Conservation (phyloP, 1,284 basidiomycete species). For the Kalmanozyma brasiliensis region DNA sequence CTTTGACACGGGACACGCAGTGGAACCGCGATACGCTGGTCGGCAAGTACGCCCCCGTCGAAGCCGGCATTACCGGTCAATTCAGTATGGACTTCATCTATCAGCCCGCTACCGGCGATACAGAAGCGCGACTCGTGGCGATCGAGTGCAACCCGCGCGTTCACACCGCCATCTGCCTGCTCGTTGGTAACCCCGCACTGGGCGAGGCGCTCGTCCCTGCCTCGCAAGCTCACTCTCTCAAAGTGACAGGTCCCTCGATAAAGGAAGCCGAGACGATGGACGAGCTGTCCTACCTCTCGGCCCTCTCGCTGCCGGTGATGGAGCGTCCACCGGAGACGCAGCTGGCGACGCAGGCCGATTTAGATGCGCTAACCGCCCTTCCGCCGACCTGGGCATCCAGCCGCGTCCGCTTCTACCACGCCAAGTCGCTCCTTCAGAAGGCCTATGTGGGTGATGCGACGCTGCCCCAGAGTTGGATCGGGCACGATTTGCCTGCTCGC, state of each 20-base stretch:
- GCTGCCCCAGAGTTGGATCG: conserved; percentile 67
- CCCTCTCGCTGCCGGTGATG: conserved; percentile 37
- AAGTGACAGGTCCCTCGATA: background rate
- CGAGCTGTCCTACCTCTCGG: conserved; percentile 35
- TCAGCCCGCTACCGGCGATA: conserved; percentile 53
- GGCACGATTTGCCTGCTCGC: conserved; percentile 68
- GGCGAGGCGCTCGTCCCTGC: conserved; percentile 36
- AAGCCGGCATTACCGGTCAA: conserved; percentile 67
- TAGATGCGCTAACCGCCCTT: conserved; percentile 5
- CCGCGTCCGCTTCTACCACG: conserved; percentile 23
- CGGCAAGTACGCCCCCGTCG: conserved; percentile 18
- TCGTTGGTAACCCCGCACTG: conserved; percentile 51
- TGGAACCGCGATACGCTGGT: conserved; percentile 37
- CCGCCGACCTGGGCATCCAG: conserved; percentile 39
- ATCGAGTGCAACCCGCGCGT: conserved; percentile 70
- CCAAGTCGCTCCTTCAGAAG: conserved; percentile 41
- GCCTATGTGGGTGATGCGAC: conserved; percentile 41
- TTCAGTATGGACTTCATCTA: conserved; percentile 71
- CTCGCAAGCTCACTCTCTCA: background rate
- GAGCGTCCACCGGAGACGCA: conserved; percentile 7
- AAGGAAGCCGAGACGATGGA: conserved; percentile 16
- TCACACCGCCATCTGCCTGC: conserved; percentile 69
- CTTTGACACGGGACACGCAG: conserved; percentile 1
- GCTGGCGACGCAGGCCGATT: conserved; percentile 8
- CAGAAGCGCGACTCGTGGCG: conserved; percentile 67